Percentiles rank a stretch among this genome's conserved stretches.
Conservation (phyloP, 2,329 filamentous ascomycete genomes). For the Colletotrichum destructivum region DNA sequence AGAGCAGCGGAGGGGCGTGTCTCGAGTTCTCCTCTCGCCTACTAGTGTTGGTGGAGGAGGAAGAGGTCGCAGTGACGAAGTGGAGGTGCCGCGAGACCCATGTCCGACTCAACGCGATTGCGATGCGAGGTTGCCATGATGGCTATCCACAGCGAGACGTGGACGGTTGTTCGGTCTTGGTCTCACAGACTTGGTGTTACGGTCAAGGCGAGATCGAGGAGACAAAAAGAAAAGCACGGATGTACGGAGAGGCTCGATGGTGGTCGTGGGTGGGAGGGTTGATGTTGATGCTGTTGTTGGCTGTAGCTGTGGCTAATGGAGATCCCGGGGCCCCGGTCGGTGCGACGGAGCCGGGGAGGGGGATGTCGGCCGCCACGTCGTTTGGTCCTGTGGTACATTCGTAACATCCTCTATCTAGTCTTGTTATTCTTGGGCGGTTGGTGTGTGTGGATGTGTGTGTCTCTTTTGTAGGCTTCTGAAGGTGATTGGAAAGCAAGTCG, state of each 20-base stretch:
- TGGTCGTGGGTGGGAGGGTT: background rate
- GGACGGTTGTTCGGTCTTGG: background rate
- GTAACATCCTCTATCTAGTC: background rate
- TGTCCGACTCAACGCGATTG: background rate
- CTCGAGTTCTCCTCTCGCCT: background rate
- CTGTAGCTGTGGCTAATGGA: slow-evolving; percentile 17
- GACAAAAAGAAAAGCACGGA: background rate
- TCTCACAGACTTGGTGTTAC: background rate
- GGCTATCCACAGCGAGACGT: background rate
- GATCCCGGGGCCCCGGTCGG: slow-evolving; percentile 31
- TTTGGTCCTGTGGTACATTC: slow-evolving; percentile 5
- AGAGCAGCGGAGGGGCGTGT: slow-evolving; percentile 6
- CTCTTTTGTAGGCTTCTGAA: background rate
- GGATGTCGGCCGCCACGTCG: background rate
- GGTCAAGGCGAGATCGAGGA: background rate
- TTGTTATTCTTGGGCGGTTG: too few relatives aligned
- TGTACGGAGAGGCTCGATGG: background rate
- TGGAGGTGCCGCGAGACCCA: slow-evolving; percentile 6
- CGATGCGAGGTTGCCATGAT: background rate
- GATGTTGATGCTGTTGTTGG: slow-evolving; percentile 10
- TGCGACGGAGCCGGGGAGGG: slow-evolving; percentile 13
- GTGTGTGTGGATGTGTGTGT: background rate
- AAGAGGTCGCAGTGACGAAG: background rate
- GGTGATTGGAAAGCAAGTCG: background rate
- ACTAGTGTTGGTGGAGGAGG: slow-evolving; percentile 1